phyloP scores from a whole-genome alignment of 73 alveolate species.

The Paramecium biaurelia region DNA sequence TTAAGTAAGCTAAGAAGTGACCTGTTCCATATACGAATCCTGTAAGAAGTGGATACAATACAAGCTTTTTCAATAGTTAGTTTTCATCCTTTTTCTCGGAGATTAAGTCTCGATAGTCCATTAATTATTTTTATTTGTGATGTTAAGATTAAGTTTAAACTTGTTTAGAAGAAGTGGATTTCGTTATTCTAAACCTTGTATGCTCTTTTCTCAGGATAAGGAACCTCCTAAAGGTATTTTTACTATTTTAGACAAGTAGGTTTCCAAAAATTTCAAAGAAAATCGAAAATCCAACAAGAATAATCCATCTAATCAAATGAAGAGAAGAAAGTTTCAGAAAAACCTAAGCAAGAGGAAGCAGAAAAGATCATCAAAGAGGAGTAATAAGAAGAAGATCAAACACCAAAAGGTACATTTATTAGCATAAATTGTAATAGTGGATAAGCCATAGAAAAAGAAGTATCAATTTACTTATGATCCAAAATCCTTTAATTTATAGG shows the following conservation, averaged over 20 bases:
- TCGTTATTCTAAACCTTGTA: background rate
- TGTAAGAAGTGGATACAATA: background rate
- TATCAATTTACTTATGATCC: conserved; percentile 51
- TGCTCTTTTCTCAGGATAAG: background rate
- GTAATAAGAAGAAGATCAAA: background rate
- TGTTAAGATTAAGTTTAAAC: conserved; percentile 39
- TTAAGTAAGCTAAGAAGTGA: conserved; percentile 13
- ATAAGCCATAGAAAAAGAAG: conserved; percentile 14
- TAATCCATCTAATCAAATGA: background rate
- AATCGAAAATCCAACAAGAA: background rate
- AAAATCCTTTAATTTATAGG: conserved; percentile 1
- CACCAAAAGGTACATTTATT: background rate
- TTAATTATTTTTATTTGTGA: conserved; percentile 28
- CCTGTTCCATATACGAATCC: conserved; percentile 34
- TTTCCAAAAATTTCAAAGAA: conserved; percentile 10
- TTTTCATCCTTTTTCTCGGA: conserved; percentile 1
- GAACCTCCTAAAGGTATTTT: conserved; percentile 53
- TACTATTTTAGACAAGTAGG: background rate
- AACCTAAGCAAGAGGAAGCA: background rate
- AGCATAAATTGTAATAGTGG: background rate
- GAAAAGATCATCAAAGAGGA: background rate
- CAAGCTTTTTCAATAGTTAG: background rate
- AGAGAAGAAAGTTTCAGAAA: background rate
- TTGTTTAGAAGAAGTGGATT: background rate
- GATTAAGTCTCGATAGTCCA: conserved; percentile 15